Evolutionary conservation across 2,329 filamentous ascomycete species (phyloP), one percentile per base, ranked within the genome.

Genomic region (Thielaviopsis populi): DNA sequence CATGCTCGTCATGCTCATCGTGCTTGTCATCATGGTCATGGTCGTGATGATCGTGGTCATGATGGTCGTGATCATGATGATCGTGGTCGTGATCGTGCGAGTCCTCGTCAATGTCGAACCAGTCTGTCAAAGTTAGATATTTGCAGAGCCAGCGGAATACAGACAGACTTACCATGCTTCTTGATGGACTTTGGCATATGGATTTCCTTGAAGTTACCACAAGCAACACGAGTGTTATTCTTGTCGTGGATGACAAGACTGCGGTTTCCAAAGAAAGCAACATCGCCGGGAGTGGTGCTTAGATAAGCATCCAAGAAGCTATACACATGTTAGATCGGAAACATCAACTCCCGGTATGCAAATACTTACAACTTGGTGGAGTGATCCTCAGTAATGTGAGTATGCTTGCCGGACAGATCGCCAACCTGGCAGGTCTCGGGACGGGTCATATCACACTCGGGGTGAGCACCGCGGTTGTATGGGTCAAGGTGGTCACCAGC

Each of bases 341-440:
- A 19, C 37, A 59, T 8, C 2, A 61, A 43, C 10, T 8, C n/a
- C 30, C 5, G 15, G 59, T n/a, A 15, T 24, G 37, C 37, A n/a
- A 65, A n/a, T 42, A 50, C 50, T 65, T 33, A 67, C 56, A 40
- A 68, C n/a, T 64, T 59, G 59, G 73, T 73, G 22, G 69, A 68
- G 63, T 72, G 69, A 7, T 69, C 67, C 43, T 69, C 70, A 67
- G 62, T 62, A 24, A 81, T 75, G 50, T 75, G 74, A 33, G 80
- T 80, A 67, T 83, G 76, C 71, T 85, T 85, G 63, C 83, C 83
- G 40, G 78, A 75, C 33, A 85, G 72, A 70, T 86, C 83, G 59
- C 83, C 83, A 4, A 82, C 77, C 71, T 85, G 77, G 70, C 83
- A 86, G 19, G 77, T 80, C 66, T 77, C 69, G 1, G 81, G 82